Conservation (phyloP, 2,329 filamentous ascomycete species). For the Phialophora expanda region DNA sequence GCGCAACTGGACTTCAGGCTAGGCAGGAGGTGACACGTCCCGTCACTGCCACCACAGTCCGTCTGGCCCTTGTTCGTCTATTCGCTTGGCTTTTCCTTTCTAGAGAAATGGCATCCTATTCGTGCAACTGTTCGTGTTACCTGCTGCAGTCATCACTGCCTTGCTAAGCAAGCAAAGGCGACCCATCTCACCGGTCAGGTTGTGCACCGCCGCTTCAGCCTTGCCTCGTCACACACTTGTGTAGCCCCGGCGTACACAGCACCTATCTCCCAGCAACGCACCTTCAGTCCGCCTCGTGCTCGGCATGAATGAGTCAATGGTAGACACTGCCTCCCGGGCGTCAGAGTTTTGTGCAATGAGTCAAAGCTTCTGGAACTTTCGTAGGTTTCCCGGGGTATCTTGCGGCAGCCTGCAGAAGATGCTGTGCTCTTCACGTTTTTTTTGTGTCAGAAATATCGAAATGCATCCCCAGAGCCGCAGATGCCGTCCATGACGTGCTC, state of each 20-base stretch:
- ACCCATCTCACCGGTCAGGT: conserved; percentile 8
- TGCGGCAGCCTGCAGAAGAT: background rate
- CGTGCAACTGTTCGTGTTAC: background rate
- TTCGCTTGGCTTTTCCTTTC: background rate
- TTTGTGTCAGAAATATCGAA: background rate
- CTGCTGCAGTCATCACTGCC: background rate
- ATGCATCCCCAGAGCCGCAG: background rate
- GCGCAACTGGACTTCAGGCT: background rate
- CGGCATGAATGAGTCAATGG: background rate
- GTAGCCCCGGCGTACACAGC: background rate
- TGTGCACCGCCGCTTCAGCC: conserved; percentile 3
- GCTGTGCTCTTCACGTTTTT: conserved; percentile 4
- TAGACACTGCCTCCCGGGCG: background rate
- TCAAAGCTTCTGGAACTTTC: conserved; percentile 4
- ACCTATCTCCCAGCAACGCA: background rate
- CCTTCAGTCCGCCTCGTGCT: background rate
- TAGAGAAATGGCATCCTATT: background rate
- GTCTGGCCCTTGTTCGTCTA: background rate
- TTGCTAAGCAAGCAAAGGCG: background rate
- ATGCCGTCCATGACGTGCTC: background rate
- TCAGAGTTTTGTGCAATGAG: background rate
- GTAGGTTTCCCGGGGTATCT: background rate
- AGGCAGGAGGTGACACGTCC: background rate
- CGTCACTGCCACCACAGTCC: background rate
- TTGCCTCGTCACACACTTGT: background rate